Percentiles rank a stretch among this genome's conserved stretches.
Evolutionary conservation across 768 basidiomycete species (phyloP).

Genomic region (Cyclocybe cylindracea): DNA sequence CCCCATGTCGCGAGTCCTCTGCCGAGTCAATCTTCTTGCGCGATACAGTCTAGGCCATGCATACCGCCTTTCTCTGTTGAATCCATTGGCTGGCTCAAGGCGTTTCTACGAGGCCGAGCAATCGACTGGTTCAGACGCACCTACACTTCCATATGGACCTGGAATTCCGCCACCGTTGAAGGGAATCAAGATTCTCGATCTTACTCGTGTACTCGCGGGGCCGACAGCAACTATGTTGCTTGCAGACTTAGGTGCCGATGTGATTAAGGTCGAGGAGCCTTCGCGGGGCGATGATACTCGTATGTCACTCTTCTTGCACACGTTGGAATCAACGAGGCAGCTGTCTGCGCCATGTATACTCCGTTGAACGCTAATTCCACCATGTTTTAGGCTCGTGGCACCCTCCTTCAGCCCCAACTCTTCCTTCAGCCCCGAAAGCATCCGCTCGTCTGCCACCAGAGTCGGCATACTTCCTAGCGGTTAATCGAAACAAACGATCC

Average conservation of each 20-base stretch:
- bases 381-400: slow-evolving; percentile 56
- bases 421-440: slow-evolving; percentile 48
- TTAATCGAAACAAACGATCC: slow-evolving; percentile 88
- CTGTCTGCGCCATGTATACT: no score
- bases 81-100: neutral
- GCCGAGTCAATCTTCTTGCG: slow-evolving; percentile 1
- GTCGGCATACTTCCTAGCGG: slow-evolving; percentile 89
- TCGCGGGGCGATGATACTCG: slow-evolving; percentile 88
- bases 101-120: slow-evolving; percentile 19
- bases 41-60: neutral
- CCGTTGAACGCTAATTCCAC: no score
- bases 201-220: slow-evolving; percentile 90
- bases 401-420: slow-evolving; percentile 58
- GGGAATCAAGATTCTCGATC: slow-evolving; percentile 82
- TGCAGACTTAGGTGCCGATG: slow-evolving; percentile 91
- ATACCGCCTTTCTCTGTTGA: neutral
- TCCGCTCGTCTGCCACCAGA: slow-evolving; percentile 78
- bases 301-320: slow-evolving; percentile 29
- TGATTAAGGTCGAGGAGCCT: slow-evolving; percentile 88
- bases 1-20: neutral
- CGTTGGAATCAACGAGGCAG: neutral
- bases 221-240: slow-evolving; percentile 92
- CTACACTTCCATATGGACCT: slow-evolving; percentile 31
- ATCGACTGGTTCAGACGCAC: slow-evolving; percentile 10
- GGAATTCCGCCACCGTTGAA: slow-evolving; percentile 79